Percentiles rank a stretch among this genome's conserved stretches.
Evolutionary conservation across 2,329 filamentous ascomycete genomes (phyloP).

Genomic region (Diaporthe sp.): DNA sequence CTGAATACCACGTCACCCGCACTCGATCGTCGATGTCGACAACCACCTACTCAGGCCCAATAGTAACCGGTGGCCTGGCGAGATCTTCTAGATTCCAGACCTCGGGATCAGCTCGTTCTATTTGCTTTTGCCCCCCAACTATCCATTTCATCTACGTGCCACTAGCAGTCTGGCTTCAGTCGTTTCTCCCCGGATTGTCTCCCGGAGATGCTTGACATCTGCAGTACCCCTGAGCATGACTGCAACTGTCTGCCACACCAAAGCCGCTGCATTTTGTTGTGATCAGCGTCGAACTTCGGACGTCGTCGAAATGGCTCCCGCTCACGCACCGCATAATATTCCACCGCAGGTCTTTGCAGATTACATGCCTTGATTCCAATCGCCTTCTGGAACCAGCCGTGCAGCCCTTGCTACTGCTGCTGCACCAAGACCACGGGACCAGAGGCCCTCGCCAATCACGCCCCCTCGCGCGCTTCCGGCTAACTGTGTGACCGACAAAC

Average conservation of each 20-base stretch:
- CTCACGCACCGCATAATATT: background rate
- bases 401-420: slow-evolving; percentile 6
- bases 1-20: slow-evolving; percentile 28
- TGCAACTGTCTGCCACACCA: slow-evolving; percentile 26
- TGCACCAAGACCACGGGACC: slow-evolving; percentile 6
- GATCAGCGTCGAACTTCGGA: background rate
- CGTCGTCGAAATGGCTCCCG: background rate
- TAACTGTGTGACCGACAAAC: slow-evolving; percentile 15
- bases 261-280: background rate
- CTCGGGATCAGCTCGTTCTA: background rate
- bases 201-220: slow-evolving; percentile 26
- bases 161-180: slow-evolving; percentile 8
- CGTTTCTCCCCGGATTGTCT: background rate
- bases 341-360: background rate
- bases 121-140: background rate
- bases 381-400: slow-evolving; percentile 13
- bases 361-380: slow-evolving; percentile 13
- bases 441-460: background rate
- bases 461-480: background rate
- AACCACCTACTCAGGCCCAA: background rate
- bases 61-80: background rate
- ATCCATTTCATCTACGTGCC: background rate
- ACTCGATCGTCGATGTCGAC: slow-evolving; percentile 26
- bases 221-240: slow-evolving; percentile 31
- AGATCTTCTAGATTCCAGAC: background rate